Percentiles rank a stretch among this genome's conserved stretches.
phyloP scores from a whole-genome alignment of 2,329 filamentous ascomycete genomes.

The Arthrinium phaeospermum region DNA sequence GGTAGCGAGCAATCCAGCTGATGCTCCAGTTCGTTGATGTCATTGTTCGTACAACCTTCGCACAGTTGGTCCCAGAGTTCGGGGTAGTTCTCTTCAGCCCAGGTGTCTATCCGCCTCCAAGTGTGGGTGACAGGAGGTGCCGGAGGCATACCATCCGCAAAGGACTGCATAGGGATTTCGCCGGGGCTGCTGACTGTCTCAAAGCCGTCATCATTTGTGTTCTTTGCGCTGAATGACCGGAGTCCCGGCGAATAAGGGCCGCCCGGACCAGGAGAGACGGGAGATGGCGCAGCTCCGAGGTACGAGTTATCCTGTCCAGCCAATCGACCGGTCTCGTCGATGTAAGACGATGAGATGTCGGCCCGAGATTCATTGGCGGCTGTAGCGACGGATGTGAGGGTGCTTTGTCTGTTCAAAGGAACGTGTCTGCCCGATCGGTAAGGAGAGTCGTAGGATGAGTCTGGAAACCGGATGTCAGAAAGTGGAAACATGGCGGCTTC shows the following conservation, averaged over 20 bases:
- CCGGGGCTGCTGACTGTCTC: conserved; percentile 72
- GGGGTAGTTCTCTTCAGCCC: conserved; percentile 93
- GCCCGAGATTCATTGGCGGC: conserved; percentile 81
- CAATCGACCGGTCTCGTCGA: conserved; percentile 67
- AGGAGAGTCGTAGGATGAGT: conserved; percentile 91
- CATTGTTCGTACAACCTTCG: conserved; percentile 90
- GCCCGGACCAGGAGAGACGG: conserved; percentile 58
- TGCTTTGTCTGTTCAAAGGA: conserved; percentile 80
- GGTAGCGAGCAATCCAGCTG: conserved; percentile 93
- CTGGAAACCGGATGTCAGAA: conserved; percentile 57
- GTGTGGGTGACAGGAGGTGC: conserved; percentile 87
- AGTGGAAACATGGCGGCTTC: conserved; percentile 24
- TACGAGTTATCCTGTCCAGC: conserved; percentile 59
- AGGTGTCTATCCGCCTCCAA: conserved; percentile 92
- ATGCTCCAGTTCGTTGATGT: conserved; percentile 96
- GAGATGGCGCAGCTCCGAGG: conserved; percentile 53
- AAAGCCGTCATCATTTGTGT: conserved; percentile 66
- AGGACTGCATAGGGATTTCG: conserved; percentile 96
- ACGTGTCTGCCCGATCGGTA: conserved; percentile 91
- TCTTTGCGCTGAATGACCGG: conserved; percentile 74
- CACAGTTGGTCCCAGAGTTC: conserved; percentile 93
- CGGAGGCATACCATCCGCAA: conserved; percentile 88
- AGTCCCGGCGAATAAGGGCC: conserved; percentile 90
- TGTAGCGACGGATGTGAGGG: conserved; percentile 86
- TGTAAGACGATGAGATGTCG: conserved; percentile 79